Conservation (phyloP, 495 filamentous ascomycete species). For the Neurospora sp. region DNA sequence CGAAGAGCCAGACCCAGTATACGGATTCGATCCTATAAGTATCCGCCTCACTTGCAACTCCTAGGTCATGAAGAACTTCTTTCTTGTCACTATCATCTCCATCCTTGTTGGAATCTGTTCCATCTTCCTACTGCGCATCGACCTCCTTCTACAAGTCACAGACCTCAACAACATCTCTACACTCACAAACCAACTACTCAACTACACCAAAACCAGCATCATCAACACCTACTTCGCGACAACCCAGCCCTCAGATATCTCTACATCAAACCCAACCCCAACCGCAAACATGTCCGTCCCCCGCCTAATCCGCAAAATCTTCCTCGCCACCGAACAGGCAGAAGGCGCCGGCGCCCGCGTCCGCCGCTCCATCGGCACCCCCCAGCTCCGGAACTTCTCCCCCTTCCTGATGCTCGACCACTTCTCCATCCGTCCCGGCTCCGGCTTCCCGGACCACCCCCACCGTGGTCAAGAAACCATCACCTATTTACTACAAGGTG, state of each 20-base stretch:
- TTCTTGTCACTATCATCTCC: constrained; percentile 20
- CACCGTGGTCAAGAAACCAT: constrained; percentile 62
- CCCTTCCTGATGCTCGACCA: constrained; percentile 98
- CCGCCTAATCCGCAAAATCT: constrained; percentile 67
- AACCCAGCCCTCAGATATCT: not conserved
- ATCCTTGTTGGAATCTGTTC: constrained; percentile 31
- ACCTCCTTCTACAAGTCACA: constrained; percentile 18
- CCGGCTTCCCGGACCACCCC: constrained; percentile 45
- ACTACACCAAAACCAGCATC: not conserved
- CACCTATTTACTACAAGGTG: constrained; percentile 78
- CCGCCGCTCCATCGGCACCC: constrained; percentile 77
- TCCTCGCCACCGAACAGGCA: constrained; percentile 75
- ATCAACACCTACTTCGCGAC: not conserved
- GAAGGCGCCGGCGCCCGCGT: constrained; percentile 88
- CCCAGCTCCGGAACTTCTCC: constrained; percentile 73
- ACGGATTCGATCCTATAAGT: constrained; percentile 8
- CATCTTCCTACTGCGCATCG: constrained; percentile 21
- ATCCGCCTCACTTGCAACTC: not conserved
- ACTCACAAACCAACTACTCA: constrained; percentile 1
- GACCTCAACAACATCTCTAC: constrained; percentile 7
- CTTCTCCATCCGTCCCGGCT: constrained; percentile 68
- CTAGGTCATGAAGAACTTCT: constrained; percentile 20
- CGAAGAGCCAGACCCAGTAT: not conserved
- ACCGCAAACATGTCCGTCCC: constrained; percentile 51
- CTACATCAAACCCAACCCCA: not conserved